Evolutionary conservation across 352 stramenopile species (phyloP), one percentile per base, ranked within the genome.

Genomic region (Saprolegnia parasitica): DNA sequence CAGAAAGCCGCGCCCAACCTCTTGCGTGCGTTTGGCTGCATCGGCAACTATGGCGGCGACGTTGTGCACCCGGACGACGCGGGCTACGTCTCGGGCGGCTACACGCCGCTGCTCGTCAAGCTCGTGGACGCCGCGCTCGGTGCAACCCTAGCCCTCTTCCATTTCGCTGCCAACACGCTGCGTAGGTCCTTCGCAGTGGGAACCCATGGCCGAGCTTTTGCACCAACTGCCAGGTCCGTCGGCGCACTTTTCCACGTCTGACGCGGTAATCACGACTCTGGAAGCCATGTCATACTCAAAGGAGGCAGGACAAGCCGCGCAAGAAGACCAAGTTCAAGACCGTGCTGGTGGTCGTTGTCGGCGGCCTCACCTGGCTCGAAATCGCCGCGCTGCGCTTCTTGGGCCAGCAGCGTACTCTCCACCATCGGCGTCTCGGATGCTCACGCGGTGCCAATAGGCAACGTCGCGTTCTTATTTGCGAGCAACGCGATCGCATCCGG

Each of bases 341-440:
- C 2, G 54, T 70, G 32, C 63, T 70, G 11, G 46, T 70, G 9
- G 63, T 70, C 16, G 47, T 70, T 16, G 54, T 70, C 3, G 63
- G 63, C n/a, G 49, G 63, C 37, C 11, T 70, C 21, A 40, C 63
- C 2, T 20, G 6, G 9, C 8, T 61, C 5, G 63, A 70, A 39
- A 62, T 70, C 18, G 29, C 63, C 0, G 63, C 63, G 32, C 54
- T 70, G 26, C 63, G 63, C 20, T 70, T 70, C 39, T 10, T 70
- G 0, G 63, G 63, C 35, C 9, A 60, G 24, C 20, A 61, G 32
- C 6, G 63, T 70, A 70, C 35, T 2, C n/a, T 4, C 1, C 24
- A 21, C 4, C 5, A 29, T 5, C n/a, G 24, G n/a, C 32, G 46
- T 61, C 39, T 13, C 4, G 37, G 10, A 5, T 18, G 11, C n/a